Conservation (phyloP, 495 filamentous ascomycete genomes). For the Hypoxylon cercidicola region DNA sequence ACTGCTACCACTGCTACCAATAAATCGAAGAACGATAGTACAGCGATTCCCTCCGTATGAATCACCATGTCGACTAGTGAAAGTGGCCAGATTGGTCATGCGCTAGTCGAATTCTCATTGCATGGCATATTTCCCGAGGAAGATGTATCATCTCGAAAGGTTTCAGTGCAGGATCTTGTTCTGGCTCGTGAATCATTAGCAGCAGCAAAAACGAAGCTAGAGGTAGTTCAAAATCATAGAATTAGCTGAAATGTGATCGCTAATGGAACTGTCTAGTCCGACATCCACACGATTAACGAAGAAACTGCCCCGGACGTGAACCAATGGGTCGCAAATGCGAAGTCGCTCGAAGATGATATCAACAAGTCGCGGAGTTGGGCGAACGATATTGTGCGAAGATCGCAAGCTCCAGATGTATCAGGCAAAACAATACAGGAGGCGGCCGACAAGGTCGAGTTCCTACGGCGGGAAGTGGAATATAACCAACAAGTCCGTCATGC, state of each 20-base stretch:
- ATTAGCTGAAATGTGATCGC: constrained; percentile 1
- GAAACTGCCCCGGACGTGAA: constrained; percentile 80
- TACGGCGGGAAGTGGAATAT: constrained; percentile 80
- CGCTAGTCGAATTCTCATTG: constrained; percentile 77
- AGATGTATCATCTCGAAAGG: constrained; percentile 68
- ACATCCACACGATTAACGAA: constrained; percentile 77
- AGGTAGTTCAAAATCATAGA: constrained; percentile 58
- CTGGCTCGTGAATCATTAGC: constrained; percentile 72
- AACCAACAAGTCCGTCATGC: constrained; percentile 73
- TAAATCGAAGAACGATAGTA: not conserved
- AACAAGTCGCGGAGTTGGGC: constrained; percentile 75
- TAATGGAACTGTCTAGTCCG: constrained; percentile 57
- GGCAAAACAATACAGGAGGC: constrained; percentile 70
- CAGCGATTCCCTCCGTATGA: not conserved
- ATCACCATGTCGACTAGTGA: constrained; percentile 39
- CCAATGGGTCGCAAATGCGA: constrained; percentile 84
- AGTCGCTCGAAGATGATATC: constrained; percentile 84
- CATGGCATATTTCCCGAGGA: constrained; percentile 81
- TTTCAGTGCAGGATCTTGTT: constrained; percentile 68
- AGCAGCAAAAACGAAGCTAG: constrained; percentile 71
- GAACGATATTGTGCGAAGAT: constrained; percentile 76
- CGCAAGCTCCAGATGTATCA: constrained; percentile 71
- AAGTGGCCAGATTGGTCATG: constrained; percentile 64
- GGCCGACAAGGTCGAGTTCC: constrained; percentile 73
- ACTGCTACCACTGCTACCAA: no score